Evolutionary conservation across 2,329 filamentous ascomycete species (phyloP).

Genomic region (Didymella pomorum): DNA sequence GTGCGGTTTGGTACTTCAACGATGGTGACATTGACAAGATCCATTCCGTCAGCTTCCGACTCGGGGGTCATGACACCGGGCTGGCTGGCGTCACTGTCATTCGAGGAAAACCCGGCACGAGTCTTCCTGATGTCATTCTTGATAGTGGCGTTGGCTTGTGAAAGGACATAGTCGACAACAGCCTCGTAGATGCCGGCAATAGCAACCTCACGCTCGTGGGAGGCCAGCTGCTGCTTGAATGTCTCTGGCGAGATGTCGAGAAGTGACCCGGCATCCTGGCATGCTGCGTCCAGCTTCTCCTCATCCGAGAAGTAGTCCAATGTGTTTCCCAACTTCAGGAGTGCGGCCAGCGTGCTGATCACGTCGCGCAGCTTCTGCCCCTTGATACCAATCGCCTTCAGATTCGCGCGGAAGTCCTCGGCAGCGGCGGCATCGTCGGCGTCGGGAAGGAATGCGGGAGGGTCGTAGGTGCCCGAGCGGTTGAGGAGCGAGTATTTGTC

Average conservation of each 20-base stretch:
- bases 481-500: conserved; percentile 81
- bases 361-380: conserved; percentile 82
- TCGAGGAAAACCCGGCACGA: conserved; percentile 71
- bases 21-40: conserved; percentile 88
- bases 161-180: conserved; percentile 92
- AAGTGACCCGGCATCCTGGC: conserved; percentile 87
- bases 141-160: conserved; percentile 87
- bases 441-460: conserved; percentile 87
- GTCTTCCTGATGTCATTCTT: conserved; percentile 74
- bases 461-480: conserved; percentile 83
- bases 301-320: conserved; percentile 84
- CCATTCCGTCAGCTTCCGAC: conserved; percentile 76
- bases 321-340: conserved; percentile 92
- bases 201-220: conserved; percentile 81
- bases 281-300: conserved; percentile 83
- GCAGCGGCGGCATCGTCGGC: conserved; percentile 92
- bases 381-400: conserved; percentile 94
- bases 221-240: conserved; percentile 78
- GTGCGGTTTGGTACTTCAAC: conserved; percentile 82
- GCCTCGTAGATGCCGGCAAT: conserved; percentile 92
- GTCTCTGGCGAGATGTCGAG: conserved; percentile 87
- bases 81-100: conserved; percentile 63
- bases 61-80: conserved; percentile 68
- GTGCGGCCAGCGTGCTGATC: conserved; percentile 82
- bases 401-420: conserved; percentile 86